Evolutionary conservation across 306 rosid species (phyloP).

Genomic region (Rubus idaeus): DNA sequence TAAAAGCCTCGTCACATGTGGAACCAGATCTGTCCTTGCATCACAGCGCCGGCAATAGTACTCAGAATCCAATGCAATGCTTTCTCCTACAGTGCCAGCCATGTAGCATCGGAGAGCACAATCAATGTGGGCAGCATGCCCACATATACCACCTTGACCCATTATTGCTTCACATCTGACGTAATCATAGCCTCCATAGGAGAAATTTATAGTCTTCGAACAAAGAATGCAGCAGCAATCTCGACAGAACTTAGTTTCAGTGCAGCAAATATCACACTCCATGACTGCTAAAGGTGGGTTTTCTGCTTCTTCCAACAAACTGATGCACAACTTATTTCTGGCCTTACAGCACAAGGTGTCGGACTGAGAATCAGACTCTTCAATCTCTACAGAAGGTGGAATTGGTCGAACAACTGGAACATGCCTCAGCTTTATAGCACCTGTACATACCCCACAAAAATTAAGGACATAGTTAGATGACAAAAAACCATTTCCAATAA

Average conservation of each 20-base stretch:
- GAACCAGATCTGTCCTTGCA: slow-evolving; percentile 62
- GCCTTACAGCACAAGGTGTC: slow-evolving; percentile 54
- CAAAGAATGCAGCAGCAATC: slow-evolving; percentile 86
- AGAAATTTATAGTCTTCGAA: slow-evolving; percentile 48
- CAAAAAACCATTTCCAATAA: not conserved
- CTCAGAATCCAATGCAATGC: slow-evolving; percentile 64
- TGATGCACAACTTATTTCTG: slow-evolving; percentile 56
- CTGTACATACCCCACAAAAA: slow-evolving; percentile 28
- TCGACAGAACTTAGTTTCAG: slow-evolving; percentile 70
- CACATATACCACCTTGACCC: slow-evolving; percentile 53
- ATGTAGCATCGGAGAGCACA: slow-evolving; percentile 62
- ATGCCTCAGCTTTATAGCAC: slow-evolving; percentile 16
- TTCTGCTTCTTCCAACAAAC: slow-evolving; percentile 39
- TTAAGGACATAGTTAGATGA: slow-evolving; percentile 15
- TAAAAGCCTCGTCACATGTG: slow-evolving; percentile 52
- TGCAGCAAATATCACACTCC: slow-evolving; percentile 78
- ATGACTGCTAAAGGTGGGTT: slow-evolving; percentile 35
- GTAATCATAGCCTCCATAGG: slow-evolving; percentile 61
- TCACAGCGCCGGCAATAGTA: slow-evolving; percentile 89
- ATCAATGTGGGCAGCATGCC: slow-evolving; percentile 74
- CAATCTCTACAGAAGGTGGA: slow-evolving; percentile 46
- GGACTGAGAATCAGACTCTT: slow-evolving; percentile 36
- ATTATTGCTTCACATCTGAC: slow-evolving; percentile 51
- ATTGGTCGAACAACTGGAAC: slow-evolving; percentile 19
- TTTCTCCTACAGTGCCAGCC: slow-evolving; percentile 80